Conservation (phyloP, 2,329 filamentous ascomycete species). For the Diaporthe ampelina region DNA sequence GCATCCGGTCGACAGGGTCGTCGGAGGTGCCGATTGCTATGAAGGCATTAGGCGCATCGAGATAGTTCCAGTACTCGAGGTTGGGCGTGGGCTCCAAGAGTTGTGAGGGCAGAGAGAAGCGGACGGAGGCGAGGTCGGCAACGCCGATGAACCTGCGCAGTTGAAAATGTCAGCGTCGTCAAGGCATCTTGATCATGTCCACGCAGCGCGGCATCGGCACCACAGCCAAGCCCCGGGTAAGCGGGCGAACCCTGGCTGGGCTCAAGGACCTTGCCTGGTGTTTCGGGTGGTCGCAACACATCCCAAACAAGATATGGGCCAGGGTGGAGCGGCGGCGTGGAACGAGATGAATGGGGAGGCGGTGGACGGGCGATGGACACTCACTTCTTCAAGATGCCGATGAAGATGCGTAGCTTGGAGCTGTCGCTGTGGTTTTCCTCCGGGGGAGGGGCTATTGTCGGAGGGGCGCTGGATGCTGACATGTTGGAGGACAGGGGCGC, state of each 20-base stretch:
- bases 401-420: conserved; percentile 90
- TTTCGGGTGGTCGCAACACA: neutral
- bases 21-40: conserved; percentile 87
- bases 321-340: neutral
- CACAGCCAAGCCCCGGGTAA: neutral
- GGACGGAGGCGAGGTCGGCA: conserved; percentile 92
- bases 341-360: conserved; percentile 8
- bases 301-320: conserved; percentile 2
- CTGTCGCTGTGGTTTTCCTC: conserved; percentile 77
- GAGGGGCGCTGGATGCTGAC: conserved; percentile 49
- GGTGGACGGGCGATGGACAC: conserved; percentile 46
- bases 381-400: conserved; percentile 90
- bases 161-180: conserved; percentile 47
- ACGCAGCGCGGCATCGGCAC: neutral
- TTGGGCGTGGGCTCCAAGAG: conserved; percentile 97
- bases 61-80: conserved; percentile 98
- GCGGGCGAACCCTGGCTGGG: neutral
- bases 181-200: neutral
- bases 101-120: conserved; percentile 96
- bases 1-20: conserved; percentile 91
- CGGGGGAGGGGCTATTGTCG: conserved; percentile 47
- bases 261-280: neutral
- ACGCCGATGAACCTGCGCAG: conserved; percentile 89
- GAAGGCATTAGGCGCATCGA: conserved; percentile 95
- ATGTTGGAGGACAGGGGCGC: conserved; percentile 44